A percentile compares a stretch with the other conserved stretches of the same genome.
These are phyloP conservation scores for Bonia amplexicaulis DNA, from an alignment of 176 grass and related monocot species.

Conservation along the genomic window DNA sequence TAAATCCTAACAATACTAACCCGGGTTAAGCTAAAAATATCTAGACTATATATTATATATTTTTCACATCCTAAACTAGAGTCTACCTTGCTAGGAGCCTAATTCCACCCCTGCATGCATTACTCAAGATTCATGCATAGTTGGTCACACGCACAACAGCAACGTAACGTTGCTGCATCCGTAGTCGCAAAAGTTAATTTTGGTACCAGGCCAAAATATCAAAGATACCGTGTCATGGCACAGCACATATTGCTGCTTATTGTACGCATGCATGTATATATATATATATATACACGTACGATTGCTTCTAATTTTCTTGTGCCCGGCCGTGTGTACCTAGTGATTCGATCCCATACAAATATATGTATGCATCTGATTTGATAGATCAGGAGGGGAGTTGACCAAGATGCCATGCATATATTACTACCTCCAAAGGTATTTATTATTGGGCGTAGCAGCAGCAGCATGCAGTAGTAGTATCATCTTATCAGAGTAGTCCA, in stretches of 20 bases:
- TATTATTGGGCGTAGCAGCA: conserved; percentile 19
- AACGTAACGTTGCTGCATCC: background rate
- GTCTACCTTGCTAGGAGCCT: no score
- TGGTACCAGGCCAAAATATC: background rate
- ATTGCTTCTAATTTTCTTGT: background rate
- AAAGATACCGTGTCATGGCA: background rate
- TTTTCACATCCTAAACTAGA: no score
- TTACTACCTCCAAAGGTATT: background rate
- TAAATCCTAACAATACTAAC: no score
- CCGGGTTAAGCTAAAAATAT: no score
- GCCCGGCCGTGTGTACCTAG: background rate
- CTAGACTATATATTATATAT: no score
- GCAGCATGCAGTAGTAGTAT: background rate
- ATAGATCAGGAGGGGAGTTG: conserved; percentile 39
- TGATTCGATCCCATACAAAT: background rate
- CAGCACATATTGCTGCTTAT: background rate
- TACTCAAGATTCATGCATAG: background rate
- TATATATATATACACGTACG: background rate
- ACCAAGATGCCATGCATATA: conserved; percentile 15
- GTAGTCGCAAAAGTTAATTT: background rate
- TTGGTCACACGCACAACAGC: background rate
- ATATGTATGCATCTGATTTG: conserved; percentile 34
- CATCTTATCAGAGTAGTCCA: background rate
- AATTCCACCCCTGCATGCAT: no score
- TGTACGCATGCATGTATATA: background rate